Evolutionary conservation across 2,329 filamentous ascomycete species (phyloP), one percentile per base, ranked within the genome.

Genomic region (Moelleriella libera): DNA sequence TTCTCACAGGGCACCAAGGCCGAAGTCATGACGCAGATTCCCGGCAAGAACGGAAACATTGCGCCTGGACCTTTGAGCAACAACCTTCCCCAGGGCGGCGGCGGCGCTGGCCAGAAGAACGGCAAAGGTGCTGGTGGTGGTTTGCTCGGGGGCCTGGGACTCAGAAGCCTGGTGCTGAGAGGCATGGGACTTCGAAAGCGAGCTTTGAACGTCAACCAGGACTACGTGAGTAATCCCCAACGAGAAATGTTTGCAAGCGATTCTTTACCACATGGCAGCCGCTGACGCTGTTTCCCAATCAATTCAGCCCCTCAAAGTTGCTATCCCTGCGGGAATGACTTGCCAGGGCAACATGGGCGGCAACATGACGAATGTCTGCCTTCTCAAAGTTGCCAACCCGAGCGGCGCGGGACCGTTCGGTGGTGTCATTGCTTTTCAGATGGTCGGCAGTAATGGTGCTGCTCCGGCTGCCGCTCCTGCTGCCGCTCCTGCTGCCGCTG

Each of bases 311-410:
- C 57, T 68, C 41, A 54, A 58, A n/a, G 61, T 64, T 14, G 46
- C 55, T 7, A 56, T 67, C 7, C 66, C 67, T 5, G 63, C 59
- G 39, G 65, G 63, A 14, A 66, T 60, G 30, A 61, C 52, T n/a
- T 69, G 67, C 57, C 58, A 53, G 0, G 67, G 67, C 10, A 59
- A 59, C 6, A 50, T 66, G 21, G 58, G 52, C 12, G 59, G 60
- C 40, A 46, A 21, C 2, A 37, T 59, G 50, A 32, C 45, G 4
- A 63, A 64, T 48, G 63, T 69, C 48, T 70, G 68, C 57, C 55
- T 69, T 30, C 58, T 68, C 53, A 69, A 68, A 61, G 63, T 70
- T 48, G 64, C 63, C 47, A 70, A 70, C 58, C 54, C 54, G 47
- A 65, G 65, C 54, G 48, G 48, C 9, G 64, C 62, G 3, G 68